Conservation (phyloP, 2,329 filamentous ascomycete genomes). For the Aspergillus latus region DNA sequence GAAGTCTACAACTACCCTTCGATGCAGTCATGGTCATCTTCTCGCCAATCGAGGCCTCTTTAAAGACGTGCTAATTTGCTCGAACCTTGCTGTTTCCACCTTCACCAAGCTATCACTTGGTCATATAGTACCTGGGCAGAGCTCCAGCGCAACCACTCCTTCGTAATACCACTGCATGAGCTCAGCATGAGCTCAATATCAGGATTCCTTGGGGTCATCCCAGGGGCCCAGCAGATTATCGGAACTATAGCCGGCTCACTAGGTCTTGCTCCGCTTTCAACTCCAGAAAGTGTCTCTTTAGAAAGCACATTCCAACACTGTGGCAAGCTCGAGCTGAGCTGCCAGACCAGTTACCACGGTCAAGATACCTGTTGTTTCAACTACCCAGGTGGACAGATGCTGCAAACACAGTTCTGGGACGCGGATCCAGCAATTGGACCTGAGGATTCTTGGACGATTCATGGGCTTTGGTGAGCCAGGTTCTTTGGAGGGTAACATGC, state of each 20-base stretch:
- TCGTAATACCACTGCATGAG: background rate
- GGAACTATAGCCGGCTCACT: constrained; percentile 34
- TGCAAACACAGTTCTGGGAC: constrained; percentile 80
- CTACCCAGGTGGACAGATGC: constrained; percentile 66
- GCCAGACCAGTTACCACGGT: constrained; percentile 62
- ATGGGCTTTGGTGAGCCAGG: constrained; percentile 61
- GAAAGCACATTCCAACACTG: constrained; percentile 29
- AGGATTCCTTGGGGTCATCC: constrained; percentile 25
- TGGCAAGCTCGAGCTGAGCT: constrained; percentile 53
- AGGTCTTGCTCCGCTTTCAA: constrained; percentile 27
- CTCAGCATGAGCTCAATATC: constrained; percentile 10
- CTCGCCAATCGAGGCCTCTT: background rate
- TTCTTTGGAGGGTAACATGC: background rate
- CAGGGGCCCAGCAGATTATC: constrained; percentile 38
- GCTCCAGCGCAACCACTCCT: no score
- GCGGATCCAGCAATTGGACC: constrained; percentile 64
- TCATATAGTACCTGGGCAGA: no score
- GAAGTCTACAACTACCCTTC: background rate
- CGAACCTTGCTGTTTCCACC: no score
- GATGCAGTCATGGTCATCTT: background rate
- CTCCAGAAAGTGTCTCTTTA: constrained; percentile 9
- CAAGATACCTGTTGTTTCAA: constrained; percentile 73
- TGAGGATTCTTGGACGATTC: constrained; percentile 69
- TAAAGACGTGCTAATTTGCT: background rate
- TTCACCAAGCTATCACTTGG: no score